Conservation (phyloP, 352 stramenopile species). For the Pythium oligandrum region DNA sequence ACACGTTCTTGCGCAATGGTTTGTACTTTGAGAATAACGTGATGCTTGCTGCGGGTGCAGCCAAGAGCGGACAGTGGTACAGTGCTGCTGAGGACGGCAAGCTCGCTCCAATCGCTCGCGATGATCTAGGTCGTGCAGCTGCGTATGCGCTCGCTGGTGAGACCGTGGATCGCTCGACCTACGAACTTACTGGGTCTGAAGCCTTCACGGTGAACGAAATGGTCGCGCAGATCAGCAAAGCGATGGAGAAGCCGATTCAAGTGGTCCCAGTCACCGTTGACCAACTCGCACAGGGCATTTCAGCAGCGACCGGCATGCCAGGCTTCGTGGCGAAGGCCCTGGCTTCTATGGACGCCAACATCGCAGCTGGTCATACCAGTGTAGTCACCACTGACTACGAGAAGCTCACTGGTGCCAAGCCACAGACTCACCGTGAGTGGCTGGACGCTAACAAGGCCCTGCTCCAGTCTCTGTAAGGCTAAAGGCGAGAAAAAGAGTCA, state of each 20-base stretch:
- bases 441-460: constrained; percentile 11
- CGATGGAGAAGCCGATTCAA: constrained; percentile 10
- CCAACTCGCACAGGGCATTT: not conserved
- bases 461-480: constrained; percentile 12
- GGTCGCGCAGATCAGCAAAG: constrained; percentile 6
- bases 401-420: constrained; percentile 12
- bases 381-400: constrained; percentile 14
- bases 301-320: not conserved
- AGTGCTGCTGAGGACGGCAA: constrained; percentile 6
- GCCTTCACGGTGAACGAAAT: constrained; percentile 9
- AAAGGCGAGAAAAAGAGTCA: not conserved
- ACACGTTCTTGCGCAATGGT: constrained; percentile 16
- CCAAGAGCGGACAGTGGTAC: constrained; percentile 11
- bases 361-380: constrained; percentile 1
- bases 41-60: not conserved
- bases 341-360: constrained; percentile 16
- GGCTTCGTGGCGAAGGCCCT: constrained; percentile 1
- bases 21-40: constrained; percentile 17
- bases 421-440: constrained; percentile 13
- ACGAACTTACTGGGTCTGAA: constrained; percentile 4
- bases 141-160: constrained; percentile 9
- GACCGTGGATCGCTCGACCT: constrained; percentile 9
- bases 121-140: constrained; percentile 8
- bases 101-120: constrained; percentile 2
- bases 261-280: constrained; percentile 7